These are phyloP conservation scores for Castanea sativa DNA, from an alignment of 306 rosid genomes.

Conservation along the genomic window DNA sequence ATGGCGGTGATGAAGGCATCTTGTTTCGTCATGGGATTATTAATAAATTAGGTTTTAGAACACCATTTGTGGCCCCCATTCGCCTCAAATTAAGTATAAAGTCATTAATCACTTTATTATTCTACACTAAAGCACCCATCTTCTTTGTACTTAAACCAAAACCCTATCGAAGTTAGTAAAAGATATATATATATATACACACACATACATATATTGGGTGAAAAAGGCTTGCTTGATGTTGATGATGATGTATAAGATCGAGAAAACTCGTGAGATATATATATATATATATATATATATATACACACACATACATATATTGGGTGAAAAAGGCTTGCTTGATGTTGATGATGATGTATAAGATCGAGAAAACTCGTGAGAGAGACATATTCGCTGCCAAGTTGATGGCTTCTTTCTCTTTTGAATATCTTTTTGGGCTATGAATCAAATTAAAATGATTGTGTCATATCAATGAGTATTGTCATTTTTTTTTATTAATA, in stretches of 20 bases:
- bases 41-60: slow-evolving; percentile 49
- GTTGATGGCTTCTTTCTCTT: not conserved
- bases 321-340: slow-evolving; percentile 22
- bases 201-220: not conserved
- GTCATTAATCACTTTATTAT: slow-evolving; percentile 24
- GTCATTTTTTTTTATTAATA: not conserved
- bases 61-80: slow-evolving; percentile 16
- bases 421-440: not conserved
- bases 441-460: not conserved
- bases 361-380: slow-evolving; percentile 8
- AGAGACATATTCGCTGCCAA: not conserved
- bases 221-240: slow-evolving; percentile 22
- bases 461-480: not conserved
- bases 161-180: slow-evolving; percentile 23
- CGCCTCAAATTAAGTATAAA: slow-evolving; percentile 20
- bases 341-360: not conserved
- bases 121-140: slow-evolving; percentile 15
- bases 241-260: not conserved
- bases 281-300: not conserved
- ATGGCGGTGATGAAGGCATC: slow-evolving; percentile 31
- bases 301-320: not conserved
- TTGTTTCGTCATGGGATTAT: slow-evolving; percentile 22
- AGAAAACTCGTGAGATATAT: slow-evolving; percentile 11
- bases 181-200: not conserved
- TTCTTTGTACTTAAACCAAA: slow-evolving; percentile 30